phyloP scores from a whole-genome alignment of 306 rosid species.

The Ormosia emarginata region DNA sequence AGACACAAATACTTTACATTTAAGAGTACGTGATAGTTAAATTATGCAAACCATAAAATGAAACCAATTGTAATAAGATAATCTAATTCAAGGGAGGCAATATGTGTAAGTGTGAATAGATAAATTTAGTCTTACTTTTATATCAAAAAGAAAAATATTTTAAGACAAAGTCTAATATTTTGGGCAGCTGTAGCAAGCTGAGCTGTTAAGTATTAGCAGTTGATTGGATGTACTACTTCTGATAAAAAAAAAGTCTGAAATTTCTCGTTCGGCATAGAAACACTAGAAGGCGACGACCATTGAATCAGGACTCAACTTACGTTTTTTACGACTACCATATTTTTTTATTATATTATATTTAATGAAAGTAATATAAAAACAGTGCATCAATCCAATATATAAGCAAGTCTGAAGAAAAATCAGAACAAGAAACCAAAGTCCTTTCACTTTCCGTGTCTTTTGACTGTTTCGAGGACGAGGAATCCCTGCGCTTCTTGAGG shows the following conservation, averaged over 20 bases:
- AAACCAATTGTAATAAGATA: too few relatives aligned
- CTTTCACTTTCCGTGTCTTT: slow-evolving; percentile 42
- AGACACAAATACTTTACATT: too few relatives aligned
- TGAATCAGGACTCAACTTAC: slow-evolving; percentile 25
- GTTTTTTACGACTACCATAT: slow-evolving; percentile 4
- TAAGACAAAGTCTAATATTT: too few relatives aligned
- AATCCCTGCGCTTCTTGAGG: slow-evolving; percentile 53
- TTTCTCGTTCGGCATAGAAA: slow-evolving; percentile 11
- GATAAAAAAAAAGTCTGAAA: background rate
- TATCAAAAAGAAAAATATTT: too few relatives aligned
- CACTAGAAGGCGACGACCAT: slow-evolving; percentile 25
- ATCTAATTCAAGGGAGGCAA: too few relatives aligned
- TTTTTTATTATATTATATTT: background rate
- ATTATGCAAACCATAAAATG: too few relatives aligned
- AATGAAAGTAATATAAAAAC: background rate
- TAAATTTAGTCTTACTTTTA: too few relatives aligned
- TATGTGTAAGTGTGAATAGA: too few relatives aligned
- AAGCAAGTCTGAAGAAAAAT: background rate
- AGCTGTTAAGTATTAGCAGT: too few relatives aligned
- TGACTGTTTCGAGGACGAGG: slow-evolving; percentile 52
- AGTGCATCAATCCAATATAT: background rate
- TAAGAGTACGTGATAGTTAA: too few relatives aligned
- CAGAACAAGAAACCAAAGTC: slow-evolving; percentile 22
- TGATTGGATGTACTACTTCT: too few relatives aligned
- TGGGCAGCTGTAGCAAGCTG: too few relatives aligned